phyloP scores from a whole-genome alignment of 129 eudicot species.

The Chrysanthemum makinoi region DNA sequence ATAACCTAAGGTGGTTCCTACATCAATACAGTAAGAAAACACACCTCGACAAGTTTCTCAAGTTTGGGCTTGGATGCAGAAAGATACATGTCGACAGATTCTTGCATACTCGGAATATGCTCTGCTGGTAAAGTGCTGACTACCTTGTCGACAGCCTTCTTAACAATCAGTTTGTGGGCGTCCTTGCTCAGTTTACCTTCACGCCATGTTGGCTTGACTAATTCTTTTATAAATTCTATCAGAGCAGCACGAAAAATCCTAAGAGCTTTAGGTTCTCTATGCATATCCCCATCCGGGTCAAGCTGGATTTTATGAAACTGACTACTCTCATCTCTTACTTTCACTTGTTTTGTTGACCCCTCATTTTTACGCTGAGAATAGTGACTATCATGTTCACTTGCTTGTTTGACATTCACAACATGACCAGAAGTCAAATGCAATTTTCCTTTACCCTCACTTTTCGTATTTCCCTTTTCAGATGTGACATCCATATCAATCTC shows the following conservation, averaged over 20 bases:
- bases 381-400: constrained; percentile 31
- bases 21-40: constrained; percentile 25
- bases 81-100: constrained; percentile 55
- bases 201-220: constrained; percentile 81
- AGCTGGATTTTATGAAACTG: constrained; percentile 34
- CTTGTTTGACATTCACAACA: constrained; percentile 33
- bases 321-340: constrained; percentile 34
- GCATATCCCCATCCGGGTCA: constrained; percentile 44
- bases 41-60: constrained; percentile 85
- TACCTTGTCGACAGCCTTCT: constrained; percentile 74
- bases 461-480: constrained; percentile 23
- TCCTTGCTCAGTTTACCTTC: constrained; percentile 77
- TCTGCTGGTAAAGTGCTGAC: constrained; percentile 49
- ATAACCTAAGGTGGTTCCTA: background rate
- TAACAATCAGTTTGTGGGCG: constrained; percentile 76
- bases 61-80: constrained; percentile 56
- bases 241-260: constrained; percentile 74
- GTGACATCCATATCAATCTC: constrained; percentile 26
- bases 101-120: constrained; percentile 64
- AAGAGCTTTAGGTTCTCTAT: constrained; percentile 51
- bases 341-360: constrained; percentile 27
- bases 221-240: constrained; percentile 78
- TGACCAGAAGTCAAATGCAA: constrained; percentile 27
- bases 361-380: constrained; percentile 26
- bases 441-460: constrained; percentile 37